phyloP scores from a whole-genome alignment of 1,284 basidiomycete genomes.

The Apiotrichum laibachii region DNA sequence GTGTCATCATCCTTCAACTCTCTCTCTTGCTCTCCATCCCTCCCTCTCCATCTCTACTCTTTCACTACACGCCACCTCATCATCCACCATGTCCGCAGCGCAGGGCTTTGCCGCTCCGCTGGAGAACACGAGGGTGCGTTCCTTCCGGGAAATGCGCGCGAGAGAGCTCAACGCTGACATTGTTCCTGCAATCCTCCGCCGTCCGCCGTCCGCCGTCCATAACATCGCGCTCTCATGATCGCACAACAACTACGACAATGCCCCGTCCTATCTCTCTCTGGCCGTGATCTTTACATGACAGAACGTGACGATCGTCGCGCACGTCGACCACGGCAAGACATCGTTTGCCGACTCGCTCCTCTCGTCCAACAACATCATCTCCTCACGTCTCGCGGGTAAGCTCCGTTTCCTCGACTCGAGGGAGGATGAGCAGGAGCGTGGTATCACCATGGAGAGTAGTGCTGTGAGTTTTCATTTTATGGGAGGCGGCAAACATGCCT shows the following conservation, averaged over 20 bases:
- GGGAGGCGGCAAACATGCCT: too few species aligned
- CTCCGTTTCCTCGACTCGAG: conserved; percentile 92
- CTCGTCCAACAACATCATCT: conserved; percentile 98
- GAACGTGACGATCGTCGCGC: conserved; percentile 53
- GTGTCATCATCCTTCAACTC: neutral
- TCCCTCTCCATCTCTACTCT: neutral
- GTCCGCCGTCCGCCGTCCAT: too few species aligned
- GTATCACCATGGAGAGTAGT: conserved; percentile 98
- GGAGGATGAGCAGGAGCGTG: conserved; percentile 95
- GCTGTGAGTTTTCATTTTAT: conserved; percentile 56
- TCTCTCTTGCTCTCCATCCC: neutral
- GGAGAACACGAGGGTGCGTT: conserved; percentile 45
- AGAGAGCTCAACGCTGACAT: neutral
- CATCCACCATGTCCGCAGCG: neutral
- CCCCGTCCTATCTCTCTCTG: neutral
- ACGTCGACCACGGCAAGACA: conserved; percentile 76
- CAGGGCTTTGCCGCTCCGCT: conserved; percentile 44
- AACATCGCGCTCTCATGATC: too few species aligned
- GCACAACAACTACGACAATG: too few species aligned
- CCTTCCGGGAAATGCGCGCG: too few species aligned
- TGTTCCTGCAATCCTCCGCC: neutral
- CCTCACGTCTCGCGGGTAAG: conserved; percentile 89
- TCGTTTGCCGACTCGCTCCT: conserved; percentile 93
- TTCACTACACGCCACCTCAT: neutral
- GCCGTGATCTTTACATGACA: conserved; percentile 9